These are phyloP conservation scores for Fraxinus cuspidata DNA, from an alignment of 257 asterid species.

Conservation along the genomic window DNA sequence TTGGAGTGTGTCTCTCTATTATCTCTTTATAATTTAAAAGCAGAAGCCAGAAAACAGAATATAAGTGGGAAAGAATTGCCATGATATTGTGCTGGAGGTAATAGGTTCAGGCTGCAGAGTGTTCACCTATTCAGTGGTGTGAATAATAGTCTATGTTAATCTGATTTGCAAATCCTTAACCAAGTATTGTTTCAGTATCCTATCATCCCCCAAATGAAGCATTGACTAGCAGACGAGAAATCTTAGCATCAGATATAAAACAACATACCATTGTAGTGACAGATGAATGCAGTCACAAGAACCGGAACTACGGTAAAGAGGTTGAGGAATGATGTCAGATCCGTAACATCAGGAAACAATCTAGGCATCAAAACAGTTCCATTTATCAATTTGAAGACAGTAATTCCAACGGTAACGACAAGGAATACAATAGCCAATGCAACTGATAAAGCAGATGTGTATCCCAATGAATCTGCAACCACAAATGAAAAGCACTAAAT, in stretches of 20 bases:
- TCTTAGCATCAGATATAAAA: slow-evolving; percentile 6
- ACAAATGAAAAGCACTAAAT: slow-evolving; percentile 22
- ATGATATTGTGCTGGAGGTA: not conserved
- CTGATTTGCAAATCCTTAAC: not conserved
- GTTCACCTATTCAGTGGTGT: too few species aligned
- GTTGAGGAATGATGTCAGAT: slow-evolving; percentile 62
- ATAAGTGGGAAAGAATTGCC: slow-evolving; percentile 1
- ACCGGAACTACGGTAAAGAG: slow-evolving; percentile 95
- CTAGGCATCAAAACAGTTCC: slow-evolving; percentile 81
- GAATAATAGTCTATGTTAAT: not conserved
- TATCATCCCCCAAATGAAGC: slow-evolving; percentile 5
- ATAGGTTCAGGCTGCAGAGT: not conserved
- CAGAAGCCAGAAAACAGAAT: not conserved
- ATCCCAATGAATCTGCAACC: slow-evolving; percentile 90
- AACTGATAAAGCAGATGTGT: slow-evolving; percentile 94
- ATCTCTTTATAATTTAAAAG: slow-evolving; percentile 5
- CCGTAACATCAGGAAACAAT: slow-evolving; percentile 65
- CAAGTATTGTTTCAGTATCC: slow-evolving; percentile 2
- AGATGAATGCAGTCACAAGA: slow-evolving; percentile 94
- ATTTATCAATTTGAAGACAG: slow-evolving; percentile 67
- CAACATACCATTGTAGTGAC: slow-evolving; percentile 87
- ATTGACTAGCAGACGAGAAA: slow-evolving; percentile 7
- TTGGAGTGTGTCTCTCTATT: not conserved
- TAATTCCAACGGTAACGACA: slow-evolving; percentile 75
- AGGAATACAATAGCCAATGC: slow-evolving; percentile 95